Percentiles rank a stretch among this genome's conserved stretches.
Conservation (phyloP, 768 basidiomycete species). For the Amanita exitialis region DNA sequence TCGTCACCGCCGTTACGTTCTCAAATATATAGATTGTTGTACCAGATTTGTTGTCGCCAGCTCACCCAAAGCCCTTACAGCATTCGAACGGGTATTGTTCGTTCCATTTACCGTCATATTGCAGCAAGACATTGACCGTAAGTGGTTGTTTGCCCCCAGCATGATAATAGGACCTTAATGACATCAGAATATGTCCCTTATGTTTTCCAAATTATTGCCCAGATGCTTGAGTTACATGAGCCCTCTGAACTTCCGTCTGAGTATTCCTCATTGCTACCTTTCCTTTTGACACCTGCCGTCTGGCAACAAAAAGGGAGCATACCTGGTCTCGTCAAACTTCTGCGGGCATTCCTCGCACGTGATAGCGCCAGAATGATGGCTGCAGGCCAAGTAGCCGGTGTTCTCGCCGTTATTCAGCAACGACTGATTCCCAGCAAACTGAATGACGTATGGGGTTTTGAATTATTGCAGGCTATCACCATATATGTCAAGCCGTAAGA, state of each 20-base stretch:
- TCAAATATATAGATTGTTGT: background rate
- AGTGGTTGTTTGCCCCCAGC: conserved; percentile 13
- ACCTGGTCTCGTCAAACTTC: conserved; percentile 82
- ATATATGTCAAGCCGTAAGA: conserved; percentile 69
- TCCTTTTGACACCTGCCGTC: conserved; percentile 73
- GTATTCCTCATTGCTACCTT: conserved; percentile 72
- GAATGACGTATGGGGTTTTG: conserved; percentile 89
- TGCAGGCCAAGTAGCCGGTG: conserved; percentile 60
- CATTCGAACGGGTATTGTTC: conserved; percentile 78
- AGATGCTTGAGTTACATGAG: conserved; percentile 81
- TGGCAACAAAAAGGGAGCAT: conserved; percentile 96
- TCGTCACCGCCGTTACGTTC: background rate
- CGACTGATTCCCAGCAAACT: conserved; percentile 78
- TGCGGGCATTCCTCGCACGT: conserved; percentile 73
- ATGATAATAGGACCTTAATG: background rate
- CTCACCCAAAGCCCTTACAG: conserved; percentile 51
- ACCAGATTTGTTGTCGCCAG: conserved; percentile 72
- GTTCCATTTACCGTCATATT: conserved; percentile 82
- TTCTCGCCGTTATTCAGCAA: conserved; percentile 87
- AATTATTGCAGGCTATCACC: conserved; percentile 73
- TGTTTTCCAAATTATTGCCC: conserved; percentile 92
- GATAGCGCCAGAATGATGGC: conserved; percentile 61
- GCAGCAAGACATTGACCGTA: conserved; percentile 89
- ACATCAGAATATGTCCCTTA: conserved; percentile 89
- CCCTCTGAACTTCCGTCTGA: conserved; percentile 51